phyloP scores from a whole-genome alignment of 768 basidiomycete genomes.

The Kwoniella dejecticola region DNA sequence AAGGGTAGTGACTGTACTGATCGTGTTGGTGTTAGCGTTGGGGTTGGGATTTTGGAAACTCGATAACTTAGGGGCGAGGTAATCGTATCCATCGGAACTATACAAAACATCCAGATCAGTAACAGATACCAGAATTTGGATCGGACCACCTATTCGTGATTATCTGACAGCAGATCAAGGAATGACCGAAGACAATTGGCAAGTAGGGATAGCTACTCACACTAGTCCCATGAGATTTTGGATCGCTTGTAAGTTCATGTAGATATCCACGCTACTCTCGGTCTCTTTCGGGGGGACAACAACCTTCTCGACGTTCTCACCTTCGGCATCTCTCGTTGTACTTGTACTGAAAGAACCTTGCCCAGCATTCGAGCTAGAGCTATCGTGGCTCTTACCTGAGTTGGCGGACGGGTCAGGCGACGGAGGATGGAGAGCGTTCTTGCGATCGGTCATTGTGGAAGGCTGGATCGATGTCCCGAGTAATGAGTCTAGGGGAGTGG shows the following conservation, averaged over 20 bases:
- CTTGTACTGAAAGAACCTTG: slow-evolving; percentile 1
- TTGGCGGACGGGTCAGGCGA: slow-evolving; percentile 42
- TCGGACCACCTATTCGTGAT: no score
- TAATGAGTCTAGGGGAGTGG: slow-evolving; percentile 39
- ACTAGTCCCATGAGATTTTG: slow-evolving; percentile 86
- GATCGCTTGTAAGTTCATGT: slow-evolving; percentile 82
- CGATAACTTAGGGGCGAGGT: slow-evolving; percentile 25
- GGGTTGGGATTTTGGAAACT: slow-evolving; percentile 19
- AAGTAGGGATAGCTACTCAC: slow-evolving; percentile 60
- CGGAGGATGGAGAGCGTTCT: slow-evolving; percentile 1
- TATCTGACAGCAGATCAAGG: no score
- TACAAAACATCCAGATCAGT: neutral
- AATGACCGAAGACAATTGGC: no score
- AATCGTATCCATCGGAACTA: slow-evolving; percentile 47
- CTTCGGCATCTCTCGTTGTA: slow-evolving; percentile 30
- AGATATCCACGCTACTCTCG: slow-evolving; percentile 77
- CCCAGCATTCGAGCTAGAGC: neutral
- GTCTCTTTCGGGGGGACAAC: slow-evolving; percentile 53
- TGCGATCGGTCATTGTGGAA: slow-evolving; percentile 23
- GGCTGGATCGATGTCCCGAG: slow-evolving; percentile 26
- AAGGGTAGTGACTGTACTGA: slow-evolving; percentile 32
- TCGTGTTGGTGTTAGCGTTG: no score
- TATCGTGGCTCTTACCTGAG: slow-evolving; percentile 40
- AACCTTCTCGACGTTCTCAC: slow-evolving; percentile 36
- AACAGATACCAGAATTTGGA: no score